Evolutionary conservation across 2,329 filamentous ascomycete genomes (phyloP), one percentile per base, ranked within the genome.

Genomic region (Fusarium ramigenum): DNA sequence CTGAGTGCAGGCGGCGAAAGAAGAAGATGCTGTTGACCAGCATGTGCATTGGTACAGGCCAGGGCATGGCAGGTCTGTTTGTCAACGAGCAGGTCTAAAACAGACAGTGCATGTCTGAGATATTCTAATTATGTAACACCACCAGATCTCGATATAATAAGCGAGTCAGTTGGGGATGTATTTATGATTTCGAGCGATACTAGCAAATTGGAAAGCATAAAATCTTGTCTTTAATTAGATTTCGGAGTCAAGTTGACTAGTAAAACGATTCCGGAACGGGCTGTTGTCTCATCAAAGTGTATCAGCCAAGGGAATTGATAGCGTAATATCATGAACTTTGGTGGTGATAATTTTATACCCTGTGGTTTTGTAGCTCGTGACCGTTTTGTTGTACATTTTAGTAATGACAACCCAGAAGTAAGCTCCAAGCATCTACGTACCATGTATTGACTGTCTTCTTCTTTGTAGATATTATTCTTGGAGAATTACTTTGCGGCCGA

Each of bases 1-100:
- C 93, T 79, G 95, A 97, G 87, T 91, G 92, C 78, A 88, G 94
- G 79, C 89, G 93, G 79, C 91, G 91, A 71, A 94, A 94, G 88
- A 96, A 96, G 89, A 97, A 95, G 93, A 87, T 97, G 75, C 83
- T 98, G 70, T 84, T 98, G 79, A 97, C 94, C 25, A 96, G 93
- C 80, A 98, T 98, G 95, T 98, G 90, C 80, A 91, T 92, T 70
- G 91, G 90, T 42, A 92, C 90, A 11, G 91, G 91, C 21, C 90
- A 91, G 85, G 90, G 90, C 43, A 92, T 92, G 90, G 90, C 90
- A 23, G 90, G 89, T 5, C 77, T 92, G 78, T 91, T 91, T 81
- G 88, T 91, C 16, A 91, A 91, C 69, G 90, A 91, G 83, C 78
- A 80, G 73, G 52, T 78, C 32, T 79, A 76, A 46, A n/a, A 23